Base-by-base conservation (phyloP, 78 protist species). In the Acrasis kona region DNA sequence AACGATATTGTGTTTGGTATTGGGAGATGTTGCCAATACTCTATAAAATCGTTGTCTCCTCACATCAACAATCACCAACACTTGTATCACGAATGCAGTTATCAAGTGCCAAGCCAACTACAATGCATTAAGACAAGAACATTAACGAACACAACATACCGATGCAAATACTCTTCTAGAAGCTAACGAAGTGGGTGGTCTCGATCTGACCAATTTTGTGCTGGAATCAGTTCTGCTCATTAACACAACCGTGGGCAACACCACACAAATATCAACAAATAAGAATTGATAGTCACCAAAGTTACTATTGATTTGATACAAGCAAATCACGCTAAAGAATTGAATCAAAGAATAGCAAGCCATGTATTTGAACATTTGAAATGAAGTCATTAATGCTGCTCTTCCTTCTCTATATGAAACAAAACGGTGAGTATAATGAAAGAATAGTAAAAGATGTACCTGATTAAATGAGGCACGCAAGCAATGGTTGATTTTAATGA, bases 321-420 rank as follows among this genome's bases (percentile, higher is more conserved):
- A 71, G 38, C 34, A 65, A 5, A 32, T 74, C 79, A 65, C 87
- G n/a, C 86, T 12, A 1, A 71, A 31, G 41, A 90, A 93, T 79
- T 95, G 95, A 71, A 87, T 72, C 42, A 79, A 2, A 30, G 78
- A 32, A 73, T 88, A 88, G 68, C 81, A 36, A 2, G 81, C 84
- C 87, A 85, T 79, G 77, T 71, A 87, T 80, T 88, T 85, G 85
- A 87, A 91, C 38, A 50, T 6, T n/a, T 78, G 19, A 37, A 88
- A 70, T 37, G 84, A 66, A 29, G 92, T 84, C 38, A 70, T 81
- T n/a, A 91, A 81, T 1, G 93, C 65, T 10, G 77, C 68, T 0
- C 92, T 80, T 3, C 93, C 92, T 37, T 92, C 90, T 27, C 77
- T 70, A 65, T 6, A 34, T 3, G 1, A 68, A 37, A 19, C 77